Base-by-base conservation (phyloP, 768 basidiomycete species). In the Mrakia hoshinonis region DNA sequence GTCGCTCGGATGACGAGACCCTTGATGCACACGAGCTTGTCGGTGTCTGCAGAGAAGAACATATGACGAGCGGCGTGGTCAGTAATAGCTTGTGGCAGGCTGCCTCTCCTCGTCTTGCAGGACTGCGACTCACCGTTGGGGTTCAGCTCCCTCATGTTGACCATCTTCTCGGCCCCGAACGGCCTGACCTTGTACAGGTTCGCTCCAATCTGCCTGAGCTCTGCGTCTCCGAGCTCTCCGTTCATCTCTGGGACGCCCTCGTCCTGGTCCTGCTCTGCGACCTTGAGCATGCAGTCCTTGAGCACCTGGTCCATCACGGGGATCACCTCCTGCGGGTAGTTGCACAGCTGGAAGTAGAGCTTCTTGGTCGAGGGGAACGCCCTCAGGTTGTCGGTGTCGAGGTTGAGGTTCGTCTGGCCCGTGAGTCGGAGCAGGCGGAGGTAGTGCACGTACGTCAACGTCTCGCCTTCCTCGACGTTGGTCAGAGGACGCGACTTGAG, bases 1-100 rank as follows among this genome's bases (percentile, higher is more conserved):
- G 96, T 97, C 0, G 94, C 91, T 29, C 96, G 89, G 73, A 99
- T 98, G 76, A 98, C 92, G 9, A 99, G 86, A 70, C 96, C 96
- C 79, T 95, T 96, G 82, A 99, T 89, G 69, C 86, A 88, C 24
- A 96, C 90, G 24, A 99, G 87, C 80, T 97, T 96, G 84, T 99
- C 96, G 75, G 96, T 99, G 77, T 99, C 96, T 97, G 73, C 43
- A 69, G 58, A 68, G 3, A 22, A 49, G 7, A 24, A 34, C 9
- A 55, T 67, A 52, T 24, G 64, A 13, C 69, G 62, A 51, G 43
- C 34, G 31, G 46, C 4, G 62, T 24, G n/a, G 6, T 26, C 24
- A 20, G 9, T 18, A 73, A 43, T 43, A 65, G 48, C n/a, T 65
- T 20, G 15, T 6, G 47, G 29, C 82, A 72, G 75, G 11, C 11